phyloP scores from a whole-genome alignment of 345 rosid genomes.

The Eutrema heterophyllum region DNA sequence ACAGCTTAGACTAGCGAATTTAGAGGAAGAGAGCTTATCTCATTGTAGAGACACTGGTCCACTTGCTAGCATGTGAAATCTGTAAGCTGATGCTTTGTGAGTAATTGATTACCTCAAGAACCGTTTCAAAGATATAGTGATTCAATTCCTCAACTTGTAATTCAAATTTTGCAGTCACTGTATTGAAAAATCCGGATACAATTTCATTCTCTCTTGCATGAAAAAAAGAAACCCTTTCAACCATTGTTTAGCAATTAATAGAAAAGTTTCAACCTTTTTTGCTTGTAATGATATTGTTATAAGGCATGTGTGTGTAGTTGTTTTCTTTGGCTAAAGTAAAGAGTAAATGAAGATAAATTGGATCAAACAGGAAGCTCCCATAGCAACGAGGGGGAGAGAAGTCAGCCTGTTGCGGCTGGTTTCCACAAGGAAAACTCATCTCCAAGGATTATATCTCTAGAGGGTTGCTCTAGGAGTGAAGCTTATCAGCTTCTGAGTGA shows the following conservation, averaged over 20 bases:
- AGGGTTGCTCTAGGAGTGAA: conserved; percentile 61
- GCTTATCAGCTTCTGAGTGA: conserved; percentile 56
- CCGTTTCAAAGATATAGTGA: background rate
- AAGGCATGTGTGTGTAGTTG: background rate
- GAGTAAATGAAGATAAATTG: conserved; percentile 38
- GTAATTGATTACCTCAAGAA: background rate
- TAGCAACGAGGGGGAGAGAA: conserved; percentile 54
- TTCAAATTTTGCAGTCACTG: background rate
- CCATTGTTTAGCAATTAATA: background rate
- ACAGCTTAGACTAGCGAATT: background rate
- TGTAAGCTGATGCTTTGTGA: background rate
- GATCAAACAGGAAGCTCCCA: conserved; percentile 40
- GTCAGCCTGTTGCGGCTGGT: conserved; percentile 33
- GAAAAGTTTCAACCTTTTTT: background rate
- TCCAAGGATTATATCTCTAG: conserved; percentile 37
- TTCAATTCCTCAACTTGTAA: background rate
- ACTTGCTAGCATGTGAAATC: background rate
- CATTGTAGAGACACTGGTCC: background rate
- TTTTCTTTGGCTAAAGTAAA: conserved; percentile 3
- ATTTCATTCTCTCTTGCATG: background rate
- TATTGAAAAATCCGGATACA: background rate
- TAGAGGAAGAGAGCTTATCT: background rate
- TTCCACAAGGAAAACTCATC: conserved; percentile 30
- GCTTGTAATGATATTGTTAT: background rate
- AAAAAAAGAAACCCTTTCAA: too few relatives aligned